phyloP scores from a whole-genome alignment of 345 rosid species.

The Viola odorata region DNA sequence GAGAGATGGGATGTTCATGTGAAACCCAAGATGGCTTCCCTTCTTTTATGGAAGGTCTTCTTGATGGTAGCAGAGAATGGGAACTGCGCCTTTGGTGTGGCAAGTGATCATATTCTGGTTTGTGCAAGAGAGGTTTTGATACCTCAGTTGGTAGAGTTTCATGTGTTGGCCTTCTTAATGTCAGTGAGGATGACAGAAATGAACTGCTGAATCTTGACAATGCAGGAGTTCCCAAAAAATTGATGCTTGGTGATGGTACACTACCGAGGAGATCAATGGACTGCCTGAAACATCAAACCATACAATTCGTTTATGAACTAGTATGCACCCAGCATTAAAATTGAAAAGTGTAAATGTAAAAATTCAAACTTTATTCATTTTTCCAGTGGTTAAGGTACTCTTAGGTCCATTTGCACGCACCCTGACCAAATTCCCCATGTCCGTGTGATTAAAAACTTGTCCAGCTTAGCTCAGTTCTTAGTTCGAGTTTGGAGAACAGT shows the following conservation, averaged over 20 bases:
- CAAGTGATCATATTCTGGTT: constrained; percentile 28
- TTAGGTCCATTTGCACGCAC: no score
- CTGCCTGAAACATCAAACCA: constrained; percentile 44
- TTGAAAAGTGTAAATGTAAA: no score
- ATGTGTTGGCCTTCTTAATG: constrained; percentile 54
- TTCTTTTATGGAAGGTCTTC: constrained; percentile 34
- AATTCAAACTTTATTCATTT: no score
- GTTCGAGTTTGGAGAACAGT: no score
- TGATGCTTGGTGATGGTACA: constrained; percentile 68
- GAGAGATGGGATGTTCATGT: constrained; percentile 51
- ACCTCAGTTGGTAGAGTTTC: constrained; percentile 39
- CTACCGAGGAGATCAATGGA: constrained; percentile 83
- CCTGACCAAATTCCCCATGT: no score
- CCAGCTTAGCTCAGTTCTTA: no score
- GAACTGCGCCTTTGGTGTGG: constrained; percentile 42
- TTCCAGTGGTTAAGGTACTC: no score
- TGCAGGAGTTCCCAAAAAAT: constrained; percentile 56
- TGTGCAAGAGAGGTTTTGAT: constrained; percentile 48
- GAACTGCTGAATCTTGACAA: constrained; percentile 60
- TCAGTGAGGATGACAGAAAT: constrained; percentile 48
- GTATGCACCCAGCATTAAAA: no score
- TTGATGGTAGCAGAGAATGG: constrained; percentile 34
- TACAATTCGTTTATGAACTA: no score
- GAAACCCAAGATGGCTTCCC: constrained; percentile 36
- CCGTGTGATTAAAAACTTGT: no score